Percentiles rank a stretch among this genome's conserved stretches.
These are phyloP conservation scores for Phoma sp. DNA, from an alignment of 2,329 filamentous ascomycete species.

Conservation along the genomic window DNA sequence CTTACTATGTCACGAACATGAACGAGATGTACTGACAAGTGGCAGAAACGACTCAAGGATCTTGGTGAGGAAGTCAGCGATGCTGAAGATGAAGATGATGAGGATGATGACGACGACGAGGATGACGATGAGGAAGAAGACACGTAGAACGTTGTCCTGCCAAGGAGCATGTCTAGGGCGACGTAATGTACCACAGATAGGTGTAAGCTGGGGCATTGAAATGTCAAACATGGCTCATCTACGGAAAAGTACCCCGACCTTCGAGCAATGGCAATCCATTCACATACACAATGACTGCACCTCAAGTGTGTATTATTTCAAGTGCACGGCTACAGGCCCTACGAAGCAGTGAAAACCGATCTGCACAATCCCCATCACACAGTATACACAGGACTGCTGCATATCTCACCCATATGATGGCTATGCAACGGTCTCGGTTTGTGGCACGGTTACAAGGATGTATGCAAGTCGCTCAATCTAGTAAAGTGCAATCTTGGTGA, in stretches of 20 bases:
- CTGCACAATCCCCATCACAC: no score
- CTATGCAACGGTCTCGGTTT: not conserved
- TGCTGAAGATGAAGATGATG: conserved; percentile 50
- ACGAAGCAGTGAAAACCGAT: no score
- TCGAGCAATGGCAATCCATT: no score
- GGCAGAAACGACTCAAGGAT: conserved; percentile 57
- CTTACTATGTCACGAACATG: not conserved
- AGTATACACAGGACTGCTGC: no score
- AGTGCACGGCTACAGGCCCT: no score
- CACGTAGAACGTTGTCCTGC: not conserved
- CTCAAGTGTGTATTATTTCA: no score
- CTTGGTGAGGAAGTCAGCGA: conserved; percentile 54
- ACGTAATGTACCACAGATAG: not conserved
- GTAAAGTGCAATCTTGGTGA: not conserved
- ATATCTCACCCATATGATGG: not conserved
- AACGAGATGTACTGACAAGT: conserved; percentile 21
- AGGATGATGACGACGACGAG: conserved; percentile 36
- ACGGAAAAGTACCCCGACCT: no score
- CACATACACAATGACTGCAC: no score
- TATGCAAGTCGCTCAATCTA: not conserved
- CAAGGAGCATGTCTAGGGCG: not conserved
- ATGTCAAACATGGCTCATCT: not conserved
- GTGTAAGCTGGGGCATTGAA: not conserved
- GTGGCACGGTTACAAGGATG: not conserved
- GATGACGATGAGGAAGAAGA: conserved; percentile 29